Percentiles rank a stretch among this genome's conserved stretches.
Evolutionary conservation across 192 early-diverging fungal genomes (phyloP).

Genomic region (Geranomyces michiganensis): DNA sequence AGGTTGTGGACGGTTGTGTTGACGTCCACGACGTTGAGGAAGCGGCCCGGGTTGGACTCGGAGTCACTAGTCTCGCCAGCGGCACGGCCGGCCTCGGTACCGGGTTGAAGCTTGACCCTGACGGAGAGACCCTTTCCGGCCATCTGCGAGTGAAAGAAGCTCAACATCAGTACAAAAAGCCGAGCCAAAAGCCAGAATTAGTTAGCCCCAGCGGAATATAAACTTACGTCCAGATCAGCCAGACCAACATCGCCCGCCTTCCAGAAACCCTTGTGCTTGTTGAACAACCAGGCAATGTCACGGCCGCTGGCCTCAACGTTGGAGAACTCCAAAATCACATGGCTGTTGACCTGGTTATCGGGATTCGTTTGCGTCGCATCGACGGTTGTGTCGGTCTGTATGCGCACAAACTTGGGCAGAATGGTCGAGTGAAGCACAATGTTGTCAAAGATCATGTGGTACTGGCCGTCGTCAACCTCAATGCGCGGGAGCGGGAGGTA

Average conservation of each 20-base stretch:
- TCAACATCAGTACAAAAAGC: too few relatives aligned
- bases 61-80: background rate
- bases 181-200: too few relatives aligned
- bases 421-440: conserved; percentile 43
- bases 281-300: conserved; percentile 40
- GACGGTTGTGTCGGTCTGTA: conserved; percentile 39
- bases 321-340: conserved; percentile 28
- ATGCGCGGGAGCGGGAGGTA: conserved; percentile 57
- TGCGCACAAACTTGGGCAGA: conserved; percentile 34
- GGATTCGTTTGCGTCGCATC: conserved; percentile 31
- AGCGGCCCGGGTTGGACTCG: conserved; percentile 19
- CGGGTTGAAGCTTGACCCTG: conserved; percentile 27
- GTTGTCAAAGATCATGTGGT: conserved; percentile 46
- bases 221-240: conserved; percentile 37
- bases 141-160: too few relatives aligned
- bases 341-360: conserved; percentile 26
- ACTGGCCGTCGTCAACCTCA: conserved; percentile 44
- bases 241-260: conserved; percentile 40
- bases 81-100: conserved; percentile 9
- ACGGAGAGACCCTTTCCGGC: conserved; percentile 23
- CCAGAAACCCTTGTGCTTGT: conserved; percentile 39
- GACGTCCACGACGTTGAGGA: conserved; percentile 22
- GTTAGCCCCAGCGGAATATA: too few relatives aligned
- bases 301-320: conserved; percentile 28
- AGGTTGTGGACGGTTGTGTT: conserved; percentile 31